Percentiles rank a stretch among this genome's conserved stretches.
Conservation (phyloP, 2,329 filamentous ascomycete species). For the Diplocarpon mali region DNA sequence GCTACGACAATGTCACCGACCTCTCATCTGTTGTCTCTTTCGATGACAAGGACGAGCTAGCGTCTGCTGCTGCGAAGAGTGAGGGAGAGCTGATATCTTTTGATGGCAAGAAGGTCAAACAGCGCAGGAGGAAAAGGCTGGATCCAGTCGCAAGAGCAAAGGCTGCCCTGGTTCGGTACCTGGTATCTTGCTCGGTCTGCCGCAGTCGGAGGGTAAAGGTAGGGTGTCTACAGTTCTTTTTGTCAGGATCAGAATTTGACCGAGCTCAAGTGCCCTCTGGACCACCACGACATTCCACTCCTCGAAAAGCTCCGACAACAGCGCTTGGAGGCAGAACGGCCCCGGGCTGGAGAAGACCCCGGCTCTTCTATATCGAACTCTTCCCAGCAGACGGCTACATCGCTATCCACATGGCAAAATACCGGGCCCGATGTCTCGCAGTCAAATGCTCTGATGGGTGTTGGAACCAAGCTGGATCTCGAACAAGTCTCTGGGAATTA, state of each 20-base stretch:
- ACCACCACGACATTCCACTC: slow-evolving; percentile 23
- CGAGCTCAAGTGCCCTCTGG: slow-evolving; percentile 19
- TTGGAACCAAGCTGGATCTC: slow-evolving; percentile 12
- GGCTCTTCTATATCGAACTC: slow-evolving; percentile 8
- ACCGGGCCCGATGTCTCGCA: slow-evolving; percentile 5
- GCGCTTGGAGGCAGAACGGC: slow-evolving; percentile 1
- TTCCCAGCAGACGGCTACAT: slow-evolving; percentile 8
- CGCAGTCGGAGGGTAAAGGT: slow-evolving; percentile 16
- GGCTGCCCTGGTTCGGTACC: slow-evolving; percentile 22
- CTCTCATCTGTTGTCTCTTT: slow-evolving; percentile 24
- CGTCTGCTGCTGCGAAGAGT: slow-evolving; percentile 6
- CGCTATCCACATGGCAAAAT: slow-evolving; percentile 5
- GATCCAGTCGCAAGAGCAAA: slow-evolving; percentile 17
- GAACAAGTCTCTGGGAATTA: background rate
- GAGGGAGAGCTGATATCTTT: slow-evolving; percentile 15
- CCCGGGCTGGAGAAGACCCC: slow-evolving; percentile 1
- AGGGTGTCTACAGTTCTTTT: background rate
- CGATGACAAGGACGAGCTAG: slow-evolving; percentile 14
- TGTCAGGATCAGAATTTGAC: slow-evolving; percentile 1
- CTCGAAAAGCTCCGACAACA: slow-evolving; percentile 14
- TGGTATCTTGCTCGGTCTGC: slow-evolving; percentile 21
- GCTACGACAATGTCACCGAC: slow-evolving; percentile 15
- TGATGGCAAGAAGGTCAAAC: slow-evolving; percentile 18
- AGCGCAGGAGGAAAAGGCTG: slow-evolving; percentile 16
- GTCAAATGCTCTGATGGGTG: slow-evolving; percentile 13